phyloP scores from a whole-genome alignment of 176 grass and related monocot genomes.

The Tillandsia leiboldiana region DNA sequence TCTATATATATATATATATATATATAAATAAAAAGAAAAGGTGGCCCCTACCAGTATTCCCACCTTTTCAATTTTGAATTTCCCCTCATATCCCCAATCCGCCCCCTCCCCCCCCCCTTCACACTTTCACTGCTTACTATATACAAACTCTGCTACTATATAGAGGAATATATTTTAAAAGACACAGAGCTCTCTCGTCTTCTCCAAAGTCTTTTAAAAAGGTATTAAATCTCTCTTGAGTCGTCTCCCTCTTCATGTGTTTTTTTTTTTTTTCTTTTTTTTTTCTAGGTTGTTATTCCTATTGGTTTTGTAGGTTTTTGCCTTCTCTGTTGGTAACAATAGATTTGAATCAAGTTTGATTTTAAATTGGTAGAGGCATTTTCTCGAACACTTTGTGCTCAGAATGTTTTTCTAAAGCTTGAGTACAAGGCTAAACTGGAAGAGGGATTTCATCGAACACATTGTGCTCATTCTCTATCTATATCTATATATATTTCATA shows the following conservation, averaged over 20 bases:
- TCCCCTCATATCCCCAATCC: background rate
- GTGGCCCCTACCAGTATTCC: constrained; percentile 4
- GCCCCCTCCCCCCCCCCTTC: background rate
- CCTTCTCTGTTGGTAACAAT: too few relatives aligned
- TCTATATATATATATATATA: too few relatives aligned
- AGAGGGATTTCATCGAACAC: constrained; percentile 12
- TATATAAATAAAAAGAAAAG: background rate
- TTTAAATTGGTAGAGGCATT: background rate
- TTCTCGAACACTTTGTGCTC: constrained; percentile 6
- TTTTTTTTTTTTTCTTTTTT: too few relatives aligned
- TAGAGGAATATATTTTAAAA: too few relatives aligned
- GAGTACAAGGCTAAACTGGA: too few relatives aligned
- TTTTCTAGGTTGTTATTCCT: background rate
- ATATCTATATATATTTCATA: background rate
- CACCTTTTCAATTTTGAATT: constrained; percentile 29
- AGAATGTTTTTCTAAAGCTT: too few relatives aligned
- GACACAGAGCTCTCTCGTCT: too few relatives aligned
- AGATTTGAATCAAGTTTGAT: too few relatives aligned
- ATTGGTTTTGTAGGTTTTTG: too few relatives aligned
- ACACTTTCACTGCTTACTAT: background rate
- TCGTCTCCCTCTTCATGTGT: background rate
- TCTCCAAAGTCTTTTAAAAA: too few relatives aligned
- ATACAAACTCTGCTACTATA: background rate
- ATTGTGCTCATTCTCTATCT: constrained; percentile 15
- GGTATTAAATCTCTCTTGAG: too few relatives aligned